These are phyloP conservation scores for Casuarina glauca DNA, from an alignment of 306 rosid species.

Conservation along the genomic window DNA sequence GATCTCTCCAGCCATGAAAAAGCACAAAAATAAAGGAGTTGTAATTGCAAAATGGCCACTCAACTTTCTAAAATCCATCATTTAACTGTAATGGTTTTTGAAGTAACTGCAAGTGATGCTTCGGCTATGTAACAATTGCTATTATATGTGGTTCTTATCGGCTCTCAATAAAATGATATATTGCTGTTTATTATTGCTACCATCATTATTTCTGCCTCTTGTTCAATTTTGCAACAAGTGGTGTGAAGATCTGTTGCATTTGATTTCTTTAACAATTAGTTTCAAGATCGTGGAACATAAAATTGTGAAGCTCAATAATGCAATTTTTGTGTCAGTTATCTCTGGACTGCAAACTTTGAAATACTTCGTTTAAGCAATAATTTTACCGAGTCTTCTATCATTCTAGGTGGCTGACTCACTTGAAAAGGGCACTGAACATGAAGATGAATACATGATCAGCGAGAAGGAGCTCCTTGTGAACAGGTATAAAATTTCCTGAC, in stretches of 20 bases:
- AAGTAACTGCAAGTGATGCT: not conserved
- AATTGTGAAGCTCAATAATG: no score
- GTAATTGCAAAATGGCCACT: not conserved
- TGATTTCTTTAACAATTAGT: not conserved
- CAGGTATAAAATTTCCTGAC: conserved; percentile 49
- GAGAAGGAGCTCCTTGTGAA: conserved; percentile 98
- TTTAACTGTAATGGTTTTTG: not conserved
- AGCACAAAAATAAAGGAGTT: not conserved
- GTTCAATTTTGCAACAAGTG: not conserved
- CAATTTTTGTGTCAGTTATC: not conserved
- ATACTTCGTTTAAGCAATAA: conserved; percentile 9
- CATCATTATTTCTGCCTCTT: not conserved
- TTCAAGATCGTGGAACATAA: not conserved
- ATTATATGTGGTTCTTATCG: not conserved
- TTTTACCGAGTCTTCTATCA: conserved; percentile 19
- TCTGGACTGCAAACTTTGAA: not conserved
- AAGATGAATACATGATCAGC: conserved; percentile 98
- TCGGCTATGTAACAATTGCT: not conserved
- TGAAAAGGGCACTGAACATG: conserved; percentile 98
- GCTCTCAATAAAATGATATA: not conserved
- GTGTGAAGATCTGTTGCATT: not conserved
- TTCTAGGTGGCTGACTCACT: conserved; percentile 92
- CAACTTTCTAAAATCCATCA: not conserved
- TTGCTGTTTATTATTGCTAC: not conserved
- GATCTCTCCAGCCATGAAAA: not conserved